Evolutionary conservation across 176 grass and related monocot genomes (phyloP), one percentile per base, ranked within the genome.

Genomic region (Pontederia paniculata): DNA sequence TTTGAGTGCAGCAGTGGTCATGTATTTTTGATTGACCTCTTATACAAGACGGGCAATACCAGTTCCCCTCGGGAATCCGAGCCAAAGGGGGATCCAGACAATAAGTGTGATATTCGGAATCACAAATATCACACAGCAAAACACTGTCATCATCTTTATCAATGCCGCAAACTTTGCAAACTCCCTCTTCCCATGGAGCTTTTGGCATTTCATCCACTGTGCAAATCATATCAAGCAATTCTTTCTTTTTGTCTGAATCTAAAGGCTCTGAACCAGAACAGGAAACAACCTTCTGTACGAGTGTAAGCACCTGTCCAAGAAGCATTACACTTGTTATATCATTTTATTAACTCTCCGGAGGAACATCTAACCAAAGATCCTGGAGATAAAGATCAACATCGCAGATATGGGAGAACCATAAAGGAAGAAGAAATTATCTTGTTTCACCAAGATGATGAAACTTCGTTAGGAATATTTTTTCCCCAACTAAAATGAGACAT

Each of bases 151-250:
- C 91, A 4, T 97, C 91, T 37, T 80, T 75, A 69, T 97, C 91
- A 20, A 97, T 86, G 19, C 91, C 91, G 71, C 91, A 97, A 31
- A 97, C 86, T 84, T 97, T 97, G 71, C 91, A 97, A 66, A 97
- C 77, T 53, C 91, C 91, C 45, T 90, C 86, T 72, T 97, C 91
- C 91, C 91, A 97, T 57, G 91, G 91, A 58, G 91, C 91, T 76
- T 89, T 96, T 3, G 86, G 81, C 45, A 89, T 65, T 44, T 81
- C 78, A 52, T 70, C 81, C 65, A 73, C 23, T 68, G 77, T 64
- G 48, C 69, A 64, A 55, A 96, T 70, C 67, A 73, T 72, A 78
- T 84, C 74, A 76, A 76, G 80, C 65, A 97, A 57, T 59, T 90
- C 74, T 19, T 74, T 48, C 6, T 62, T 68, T 21, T 70, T 72